These are phyloP conservation scores for Exophiala phaeomuriformis DNA, from an alignment of 2,329 filamentous ascomycete species.

Conservation along the genomic window DNA sequence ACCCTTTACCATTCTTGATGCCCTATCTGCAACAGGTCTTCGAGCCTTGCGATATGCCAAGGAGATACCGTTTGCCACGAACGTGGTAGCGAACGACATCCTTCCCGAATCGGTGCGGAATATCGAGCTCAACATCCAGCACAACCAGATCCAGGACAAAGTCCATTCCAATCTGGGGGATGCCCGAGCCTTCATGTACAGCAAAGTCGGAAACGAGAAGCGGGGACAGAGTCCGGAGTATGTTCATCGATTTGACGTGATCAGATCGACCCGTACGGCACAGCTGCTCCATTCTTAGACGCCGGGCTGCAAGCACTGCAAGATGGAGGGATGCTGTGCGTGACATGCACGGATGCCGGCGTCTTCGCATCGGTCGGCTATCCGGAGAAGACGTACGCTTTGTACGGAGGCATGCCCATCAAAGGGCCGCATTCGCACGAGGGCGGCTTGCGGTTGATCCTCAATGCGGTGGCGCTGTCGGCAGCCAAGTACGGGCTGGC, in stretches of 20 bases:
- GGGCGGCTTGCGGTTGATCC: constrained; percentile 74
- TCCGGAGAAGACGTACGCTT: constrained; percentile 81
- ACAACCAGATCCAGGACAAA: constrained; percentile 67
- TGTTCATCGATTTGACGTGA: constrained; percentile 70
- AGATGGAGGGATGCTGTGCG: constrained; percentile 83
- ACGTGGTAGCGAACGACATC: constrained; percentile 83
- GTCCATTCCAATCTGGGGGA: constrained; percentile 71
- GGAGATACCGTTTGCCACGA: constrained; percentile 77
- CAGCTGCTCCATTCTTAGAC: constrained; percentile 86
- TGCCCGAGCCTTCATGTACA: constrained; percentile 88
- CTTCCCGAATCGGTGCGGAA: constrained; percentile 67
- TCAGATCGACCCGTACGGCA: constrained; percentile 97
- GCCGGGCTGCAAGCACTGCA: constrained; percentile 78
- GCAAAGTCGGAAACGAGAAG: constrained; percentile 47
- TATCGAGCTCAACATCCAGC: constrained; percentile 74
- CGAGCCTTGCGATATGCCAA: constrained; percentile 85
- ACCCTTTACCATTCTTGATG: constrained; percentile 80
- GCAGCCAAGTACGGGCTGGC: constrained; percentile 79
- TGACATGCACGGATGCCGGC: constrained; percentile 93
- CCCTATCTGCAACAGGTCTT: constrained; percentile 85
- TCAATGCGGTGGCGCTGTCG: constrained; percentile 71
- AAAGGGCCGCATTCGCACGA: constrained; percentile 86
- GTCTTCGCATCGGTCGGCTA: constrained; percentile 94
- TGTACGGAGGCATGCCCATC: constrained; percentile 85
- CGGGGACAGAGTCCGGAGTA: constrained; percentile 33